Evolutionary conservation across 2,329 filamentous ascomycete species (phyloP), one percentile per base, ranked within the genome.

Genomic region (Fusarium lateritium): DNA sequence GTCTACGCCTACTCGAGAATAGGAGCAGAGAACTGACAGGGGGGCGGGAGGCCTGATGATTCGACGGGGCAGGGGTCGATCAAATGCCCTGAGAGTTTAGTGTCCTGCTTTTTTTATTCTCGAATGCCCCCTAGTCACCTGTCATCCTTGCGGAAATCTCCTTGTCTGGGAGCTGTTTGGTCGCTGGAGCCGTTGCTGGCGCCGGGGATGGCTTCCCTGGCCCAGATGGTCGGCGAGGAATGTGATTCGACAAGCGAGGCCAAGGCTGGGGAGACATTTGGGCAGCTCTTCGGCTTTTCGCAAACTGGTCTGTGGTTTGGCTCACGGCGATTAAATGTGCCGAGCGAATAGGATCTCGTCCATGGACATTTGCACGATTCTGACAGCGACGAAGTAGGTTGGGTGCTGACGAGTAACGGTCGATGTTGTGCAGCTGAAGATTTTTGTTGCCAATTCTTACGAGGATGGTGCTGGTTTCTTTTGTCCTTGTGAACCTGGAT

Each of bases 151-250:
- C 44, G 52, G 19, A 56, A 52, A 69, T 62, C 46, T 57, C 58
- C 67, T 65, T 67, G 58, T 65, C 52, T 61, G 54, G 54, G 65
- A 61, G 67, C 64, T 75, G 67, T 75, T 70, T 74, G 72, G 71
- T 62, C 51, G 56, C 56, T 55, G 42, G 34, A 31, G 64, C 67
- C 69, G 68, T 66, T 71, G 56, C 63, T 75, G 69, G 69, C 72
- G 72, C 72, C 62, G 67, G 63, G 71, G 71, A 71, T 65, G 56
- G 59, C 70, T 73, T 71, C 65, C 67, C 65, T 71, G 72, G 69
- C 69, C 73, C 73, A 75, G 59, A 71, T 70, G 69, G 71, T 65
- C 63, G 72, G 73, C 64, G 72, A 75, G 73, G 62, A 72, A 73
- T 75, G 67, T 75, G 73, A 75, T 75, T 75, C 73, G 72, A 70